phyloP scores from a whole-genome alignment of 208 protist species.

The Angomonas desouzai region DNA sequence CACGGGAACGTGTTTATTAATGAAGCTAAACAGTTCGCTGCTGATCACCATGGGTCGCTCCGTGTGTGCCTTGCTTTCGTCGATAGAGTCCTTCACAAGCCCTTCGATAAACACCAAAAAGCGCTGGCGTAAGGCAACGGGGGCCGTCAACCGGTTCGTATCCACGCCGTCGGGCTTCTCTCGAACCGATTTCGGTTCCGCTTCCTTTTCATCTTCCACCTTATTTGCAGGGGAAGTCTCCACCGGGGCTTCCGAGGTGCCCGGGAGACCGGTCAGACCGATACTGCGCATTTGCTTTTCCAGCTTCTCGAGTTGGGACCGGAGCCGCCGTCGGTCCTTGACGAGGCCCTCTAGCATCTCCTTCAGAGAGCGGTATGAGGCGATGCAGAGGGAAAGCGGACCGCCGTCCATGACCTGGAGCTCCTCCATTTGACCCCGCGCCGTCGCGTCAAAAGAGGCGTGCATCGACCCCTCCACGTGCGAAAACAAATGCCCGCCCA shows the following conservation, averaged over 20 bases:
- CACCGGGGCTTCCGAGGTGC: background rate
- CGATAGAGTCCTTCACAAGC: conserved; percentile 68
- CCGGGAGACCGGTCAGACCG: background rate
- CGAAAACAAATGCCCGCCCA: conserved; percentile 67
- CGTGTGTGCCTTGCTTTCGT: conserved; percentile 32
- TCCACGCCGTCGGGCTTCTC: background rate
- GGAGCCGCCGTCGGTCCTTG: conserved; percentile 52
- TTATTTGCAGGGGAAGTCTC: background rate
- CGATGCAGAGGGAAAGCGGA: conserved; percentile 69
- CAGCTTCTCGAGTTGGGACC: conserved; percentile 39
- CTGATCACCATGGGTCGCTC: conserved; percentile 64
- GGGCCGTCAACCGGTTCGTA: conserved; percentile 23
- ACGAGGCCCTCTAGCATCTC: conserved; percentile 67
- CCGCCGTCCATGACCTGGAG: conserved; percentile 85
- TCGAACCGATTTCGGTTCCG: background rate
- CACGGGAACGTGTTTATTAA: conserved; percentile 69
- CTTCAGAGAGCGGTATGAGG: conserved; percentile 71
- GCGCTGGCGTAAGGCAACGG: conserved; percentile 58
- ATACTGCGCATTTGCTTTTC: conserved; percentile 29
- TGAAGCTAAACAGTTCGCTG: conserved; percentile 69
- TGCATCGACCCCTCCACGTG: conserved; percentile 17
- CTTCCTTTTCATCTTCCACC: background rate
- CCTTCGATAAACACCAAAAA: conserved; percentile 79
- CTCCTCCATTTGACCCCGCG: conserved; percentile 74
- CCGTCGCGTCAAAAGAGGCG: conserved; percentile 39